These are phyloP conservation scores for Entomortierella beljakovae DNA, from an alignment of 192 early-diverging fungal species.

Conservation along the genomic window DNA sequence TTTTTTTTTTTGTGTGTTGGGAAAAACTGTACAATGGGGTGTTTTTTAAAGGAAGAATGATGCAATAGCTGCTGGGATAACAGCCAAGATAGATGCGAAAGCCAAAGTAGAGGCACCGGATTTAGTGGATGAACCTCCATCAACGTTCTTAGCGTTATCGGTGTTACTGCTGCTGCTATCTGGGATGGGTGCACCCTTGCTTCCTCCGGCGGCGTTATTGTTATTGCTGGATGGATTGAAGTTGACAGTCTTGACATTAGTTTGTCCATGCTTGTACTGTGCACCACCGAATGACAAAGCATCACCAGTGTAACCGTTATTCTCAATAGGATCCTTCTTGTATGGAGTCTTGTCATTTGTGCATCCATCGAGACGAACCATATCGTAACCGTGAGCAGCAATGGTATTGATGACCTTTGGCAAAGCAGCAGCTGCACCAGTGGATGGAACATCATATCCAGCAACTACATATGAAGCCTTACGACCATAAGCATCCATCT, in stretches of 20 bases:
- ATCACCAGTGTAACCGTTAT: conserved; percentile 50
- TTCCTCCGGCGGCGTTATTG: background rate
- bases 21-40: background rate
- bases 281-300: conserved; percentile 54
- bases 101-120: conserved; percentile 7
- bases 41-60: conserved; percentile 15
- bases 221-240: background rate
- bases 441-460: conserved; percentile 64
- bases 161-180: background rate
- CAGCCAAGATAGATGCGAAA: conserved; percentile 1
- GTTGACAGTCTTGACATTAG: conserved; percentile 24
- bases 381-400: conserved; percentile 58
- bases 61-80: conserved; percentile 8
- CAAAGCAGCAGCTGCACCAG: conserved; percentile 57
- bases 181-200: no score
- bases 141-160: conserved; percentile 1
- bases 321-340: conserved; percentile 49
- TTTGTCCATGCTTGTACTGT: conserved; percentile 59
- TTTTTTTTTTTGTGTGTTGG: background rate
- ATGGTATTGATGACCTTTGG: conserved; percentile 59
- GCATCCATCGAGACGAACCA: conserved; percentile 67
- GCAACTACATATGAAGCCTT: conserved; percentile 60
- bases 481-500: conserved; percentile 61
- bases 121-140: background rate
- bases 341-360: conserved; percentile 62